Evolutionary conservation across 2,329 filamentous ascomycete genomes (phyloP), one percentile per base, ranked within the genome.

Genomic region (Neonectria faginata): DNA sequence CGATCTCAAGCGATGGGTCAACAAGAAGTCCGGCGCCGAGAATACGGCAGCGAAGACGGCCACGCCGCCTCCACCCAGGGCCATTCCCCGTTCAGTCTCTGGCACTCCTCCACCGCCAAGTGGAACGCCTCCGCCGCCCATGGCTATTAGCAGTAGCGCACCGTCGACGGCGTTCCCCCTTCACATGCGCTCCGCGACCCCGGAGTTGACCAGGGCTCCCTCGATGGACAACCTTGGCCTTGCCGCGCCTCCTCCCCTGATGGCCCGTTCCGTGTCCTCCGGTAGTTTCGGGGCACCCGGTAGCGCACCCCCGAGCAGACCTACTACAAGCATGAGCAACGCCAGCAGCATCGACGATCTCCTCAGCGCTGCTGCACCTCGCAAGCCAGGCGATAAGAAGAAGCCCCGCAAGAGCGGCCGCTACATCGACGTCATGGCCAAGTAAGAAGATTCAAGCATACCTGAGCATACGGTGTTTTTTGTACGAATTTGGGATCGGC

Each of bases 1-100:
- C 2, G 92, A 97, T n/a, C 86, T 97, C 57, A 97, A 97, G 83
- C 94, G 96, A 77, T 99, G 97, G 97, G 86, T 99, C 77, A 98
- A 99, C 83, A 97, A 97, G 84, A 97, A 97, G 77, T 88, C 89
- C 11, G 90, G 90, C 12, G 86, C 88, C 8, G 90, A 91, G 59
- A 87, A 86, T 47, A 81, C 81, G 9, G 82, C 85, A 27, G 82
- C 86, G 3, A 86, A 88, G 67, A 83, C 86, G 51, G 89, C 89
- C 1, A 89, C 94, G 0, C 92, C 95, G 1, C 94, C 96, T 1
- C 94, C 94, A 5, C 94, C 94, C 0, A 89, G 86, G 70, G 86
- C 83, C 6, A 81, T 82, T 3, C 82, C 86, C 57, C 83, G 85
- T 8, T 90, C 88, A 61, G 73, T 74, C 78, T 84, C 82, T 33